Base-by-base conservation (phyloP, 139 green algal genomes). In the Tetraselmis striata region DNA sequence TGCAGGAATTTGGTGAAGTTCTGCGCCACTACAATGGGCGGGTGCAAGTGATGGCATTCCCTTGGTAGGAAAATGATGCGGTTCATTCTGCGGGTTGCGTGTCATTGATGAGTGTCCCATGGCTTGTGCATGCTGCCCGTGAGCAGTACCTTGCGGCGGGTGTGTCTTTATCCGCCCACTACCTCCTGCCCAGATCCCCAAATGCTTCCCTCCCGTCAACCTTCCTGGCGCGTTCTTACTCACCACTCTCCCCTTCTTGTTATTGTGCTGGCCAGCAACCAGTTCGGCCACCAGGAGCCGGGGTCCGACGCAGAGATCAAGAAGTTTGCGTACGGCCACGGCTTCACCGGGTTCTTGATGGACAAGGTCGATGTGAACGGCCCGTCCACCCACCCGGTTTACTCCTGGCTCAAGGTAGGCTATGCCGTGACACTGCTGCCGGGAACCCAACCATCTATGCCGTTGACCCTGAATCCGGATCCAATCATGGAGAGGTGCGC, bases 211-310 rank as follows among this genome's bases (percentile, higher is more conserved):
- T 25, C 23, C n/a, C n/a, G n/a, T n/a, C n/a, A n/a, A n/a, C n/a
- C n/a, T n/a, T n/a, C n/a, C n/a, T n/a, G n/a, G n/a, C n/a, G n/a
- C n/a, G n/a, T n/a, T n/a, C n/a, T n/a, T n/a, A n/a, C n/a, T n/a
- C n/a, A n/a, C n/a, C n/a, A n/a, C n/a, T n/a, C n/a, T n/a, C n/a
- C n/a, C n/a, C n/a, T n/a, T n/a, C n/a, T n/a, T n/a, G n/a, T n/a
- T 24, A 1, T 79, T 31, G 18, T 76, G 30, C 28, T 1, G 1
- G 79, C 18, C 81, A 84, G 81, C 77, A 87, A 87, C 79, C 86
- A 89, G 82, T 90, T 90, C 79, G 84, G 86, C 5, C 27, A 32
- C 1, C 87, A 90, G 80, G 87, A 90, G 78, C 84, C 84, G 1
- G 87, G 82, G 28, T 82, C 29, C 76, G 67, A 81, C n/a, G 59